Percentiles rank a stretch among this genome's conserved stretches.
phyloP scores from a whole-genome alignment of 257 asterid species.

The Nemophila menziesii region DNA sequence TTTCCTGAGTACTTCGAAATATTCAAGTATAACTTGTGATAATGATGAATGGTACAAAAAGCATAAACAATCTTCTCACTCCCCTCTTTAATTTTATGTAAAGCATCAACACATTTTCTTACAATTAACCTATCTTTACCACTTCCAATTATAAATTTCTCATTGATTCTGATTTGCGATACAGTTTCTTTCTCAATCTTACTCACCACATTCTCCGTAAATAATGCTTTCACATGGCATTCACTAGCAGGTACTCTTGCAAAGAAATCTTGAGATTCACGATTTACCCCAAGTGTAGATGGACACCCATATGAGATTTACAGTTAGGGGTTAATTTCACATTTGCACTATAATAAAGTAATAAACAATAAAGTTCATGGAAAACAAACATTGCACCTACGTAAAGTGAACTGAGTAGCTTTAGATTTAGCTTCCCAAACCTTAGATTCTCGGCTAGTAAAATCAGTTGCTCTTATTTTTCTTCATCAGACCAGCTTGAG shows the following conservation, averaged over 20 bases:
- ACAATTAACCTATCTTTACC: slow-evolving; percentile 90
- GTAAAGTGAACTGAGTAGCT: slow-evolving; percentile 97
- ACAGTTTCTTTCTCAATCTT: slow-evolving; percentile 89
- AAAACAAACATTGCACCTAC: slow-evolving; percentile 40
- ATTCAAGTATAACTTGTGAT: too few relatives aligned
- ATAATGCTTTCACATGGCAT: slow-evolving; percentile 73
- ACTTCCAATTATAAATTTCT: slow-evolving; percentile 85
- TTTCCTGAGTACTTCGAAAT: too few relatives aligned
- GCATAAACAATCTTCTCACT: too few relatives aligned
- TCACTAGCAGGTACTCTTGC: slow-evolving; percentile 95
- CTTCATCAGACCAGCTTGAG: slow-evolving; percentile 78
- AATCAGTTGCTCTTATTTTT: slow-evolving; percentile 79
- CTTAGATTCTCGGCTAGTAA: slow-evolving; percentile 97
- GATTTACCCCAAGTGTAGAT: slow-evolving; percentile 88
- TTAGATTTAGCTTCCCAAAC: slow-evolving; percentile 99
- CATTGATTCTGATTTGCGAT: slow-evolving; percentile 84
- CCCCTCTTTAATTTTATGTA: slow-evolving; percentile 74
- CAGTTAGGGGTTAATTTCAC: too few relatives aligned
- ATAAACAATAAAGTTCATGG: too few relatives aligned
- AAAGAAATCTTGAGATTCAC: slow-evolving; percentile 93
- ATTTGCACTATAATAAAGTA: slow-evolving; percentile 3
- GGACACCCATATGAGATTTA: slow-evolving; percentile 80
- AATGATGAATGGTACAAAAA: too few relatives aligned
- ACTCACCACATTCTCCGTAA: slow-evolving; percentile 67
- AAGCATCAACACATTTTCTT: slow-evolving; percentile 85